Conservation (phyloP, 148 eudicot genomes). For the Fallopia convolvulus region DNA sequence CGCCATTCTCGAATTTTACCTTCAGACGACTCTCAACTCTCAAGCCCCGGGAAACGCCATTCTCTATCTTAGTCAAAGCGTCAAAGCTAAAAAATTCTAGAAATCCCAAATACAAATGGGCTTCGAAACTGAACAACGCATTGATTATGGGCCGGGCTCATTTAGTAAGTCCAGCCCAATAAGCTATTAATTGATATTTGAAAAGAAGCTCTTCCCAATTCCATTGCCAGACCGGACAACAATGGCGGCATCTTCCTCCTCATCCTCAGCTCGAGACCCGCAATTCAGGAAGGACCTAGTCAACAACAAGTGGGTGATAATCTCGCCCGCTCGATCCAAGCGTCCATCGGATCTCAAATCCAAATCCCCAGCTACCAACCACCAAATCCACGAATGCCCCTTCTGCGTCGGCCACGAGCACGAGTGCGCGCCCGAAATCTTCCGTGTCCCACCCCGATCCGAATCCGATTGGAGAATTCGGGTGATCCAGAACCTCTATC, state of each 20-base stretch:
- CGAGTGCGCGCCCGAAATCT: constrained; percentile 92
- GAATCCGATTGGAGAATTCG: constrained; percentile 50
- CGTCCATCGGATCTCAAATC: constrained; percentile 94
- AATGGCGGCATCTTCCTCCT: constrained; percentile 10
- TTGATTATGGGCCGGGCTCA: no score
- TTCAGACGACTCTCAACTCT: no score
- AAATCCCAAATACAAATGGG: no score
- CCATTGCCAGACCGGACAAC: background rate
- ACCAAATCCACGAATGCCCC: constrained; percentile 51
- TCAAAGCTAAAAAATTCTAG: no score
- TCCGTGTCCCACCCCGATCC: constrained; percentile 51
- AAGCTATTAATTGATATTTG: no score
- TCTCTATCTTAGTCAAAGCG: no score
- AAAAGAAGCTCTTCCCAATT: no score
- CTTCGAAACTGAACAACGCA: no score
- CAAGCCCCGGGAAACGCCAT: no score
- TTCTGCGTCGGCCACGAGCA: constrained; percentile 82
- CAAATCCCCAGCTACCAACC: constrained; percentile 46
- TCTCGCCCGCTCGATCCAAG: constrained; percentile 82
- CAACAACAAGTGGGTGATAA: constrained; percentile 68
- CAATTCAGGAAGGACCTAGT: constrained; percentile 58
- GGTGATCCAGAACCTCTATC: constrained; percentile 81
- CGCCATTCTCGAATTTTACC: no score
- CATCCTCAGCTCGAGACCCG: constrained; percentile 31
- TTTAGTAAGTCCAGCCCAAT: no score